Evolutionary conservation across 306 rosid species (phyloP).

Genomic region (Coriaria nepalensis): DNA sequence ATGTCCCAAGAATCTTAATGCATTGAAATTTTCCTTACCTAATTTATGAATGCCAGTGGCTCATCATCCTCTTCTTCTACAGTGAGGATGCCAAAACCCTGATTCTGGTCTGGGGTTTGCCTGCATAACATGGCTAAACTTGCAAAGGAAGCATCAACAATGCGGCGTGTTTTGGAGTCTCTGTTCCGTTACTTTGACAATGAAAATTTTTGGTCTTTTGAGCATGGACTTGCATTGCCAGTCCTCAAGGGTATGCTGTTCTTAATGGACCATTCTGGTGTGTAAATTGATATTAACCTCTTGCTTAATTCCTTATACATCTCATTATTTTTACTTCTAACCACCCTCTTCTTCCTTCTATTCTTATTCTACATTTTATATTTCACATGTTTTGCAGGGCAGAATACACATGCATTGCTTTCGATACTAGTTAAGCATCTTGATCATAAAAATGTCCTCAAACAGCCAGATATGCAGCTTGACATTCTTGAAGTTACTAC

Average conservation of each 20-base stretch:
- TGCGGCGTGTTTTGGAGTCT: conserved; percentile 85
- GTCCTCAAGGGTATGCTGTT: conserved; percentile 65
- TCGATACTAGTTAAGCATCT: conserved; percentile 81
- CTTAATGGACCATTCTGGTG: conserved; percentile 80
- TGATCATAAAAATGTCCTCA: conserved; percentile 73
- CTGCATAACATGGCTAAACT: conserved; percentile 82
- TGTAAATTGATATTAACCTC: conserved; percentile 2
- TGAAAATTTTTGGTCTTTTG: conserved; percentile 57
- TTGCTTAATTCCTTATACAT: neutral
- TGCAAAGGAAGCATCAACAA: conserved; percentile 82
- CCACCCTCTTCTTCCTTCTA: neutral
- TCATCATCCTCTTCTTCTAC: conserved; percentile 17
- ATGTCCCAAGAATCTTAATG: conserved; percentile 11
- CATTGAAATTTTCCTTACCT: conserved; percentile 8
- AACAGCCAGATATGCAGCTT: conserved; percentile 63
- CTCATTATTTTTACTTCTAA: neutral
- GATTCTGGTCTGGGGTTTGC: conserved; percentile 91
- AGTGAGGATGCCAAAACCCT: conserved; percentile 71
- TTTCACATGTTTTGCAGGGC: conserved; percentile 32
- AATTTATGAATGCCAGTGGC: conserved; percentile 12
- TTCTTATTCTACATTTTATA: neutral
- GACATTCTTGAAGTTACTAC: conserved; percentile 72
- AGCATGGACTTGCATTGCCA: conserved; percentile 56
- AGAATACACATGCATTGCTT: conserved; percentile 64
- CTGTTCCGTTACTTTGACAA: conserved; percentile 69